Evolutionary conservation across 306 rosid species (phyloP).

Genomic region (Corylus avellana): DNA sequence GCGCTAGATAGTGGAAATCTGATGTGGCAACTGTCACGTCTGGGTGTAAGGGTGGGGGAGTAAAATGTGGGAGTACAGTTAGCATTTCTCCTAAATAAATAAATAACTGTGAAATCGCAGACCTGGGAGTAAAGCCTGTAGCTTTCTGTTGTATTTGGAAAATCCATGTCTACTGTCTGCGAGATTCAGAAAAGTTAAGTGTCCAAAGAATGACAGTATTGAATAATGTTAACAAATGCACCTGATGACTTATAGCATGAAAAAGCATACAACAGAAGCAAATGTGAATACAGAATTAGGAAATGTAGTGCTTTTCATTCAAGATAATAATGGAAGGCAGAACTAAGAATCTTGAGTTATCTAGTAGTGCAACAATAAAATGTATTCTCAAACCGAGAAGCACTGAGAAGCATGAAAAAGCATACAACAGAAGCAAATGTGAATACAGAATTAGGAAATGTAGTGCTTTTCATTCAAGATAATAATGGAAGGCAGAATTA

Average conservation of each 20-base stretch:
- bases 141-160: conserved; percentile 94
- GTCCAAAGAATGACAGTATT: background rate
- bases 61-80: no score
- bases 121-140: conserved; percentile 95
- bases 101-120: conserved; percentile 35
- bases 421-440: background rate
- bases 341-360: no score
- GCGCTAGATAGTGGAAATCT: no score
- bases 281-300: background rate
- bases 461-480: background rate
- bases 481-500: background rate
- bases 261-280: background rate
- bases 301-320: background rate
- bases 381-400: no score
- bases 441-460: background rate
- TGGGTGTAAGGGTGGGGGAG: no score
- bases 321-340: no score
- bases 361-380: no score
- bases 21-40: no score
- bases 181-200: conserved; percentile 29
- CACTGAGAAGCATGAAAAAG: no score
- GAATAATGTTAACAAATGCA: background rate
- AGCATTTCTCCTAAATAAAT: background rate
- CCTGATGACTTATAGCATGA: background rate
- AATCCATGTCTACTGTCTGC: conserved; percentile 84